Evolutionary conservation across 1,139 yeast species (phyloP).

Genomic region (Kodamaea ohmeri): DNA sequence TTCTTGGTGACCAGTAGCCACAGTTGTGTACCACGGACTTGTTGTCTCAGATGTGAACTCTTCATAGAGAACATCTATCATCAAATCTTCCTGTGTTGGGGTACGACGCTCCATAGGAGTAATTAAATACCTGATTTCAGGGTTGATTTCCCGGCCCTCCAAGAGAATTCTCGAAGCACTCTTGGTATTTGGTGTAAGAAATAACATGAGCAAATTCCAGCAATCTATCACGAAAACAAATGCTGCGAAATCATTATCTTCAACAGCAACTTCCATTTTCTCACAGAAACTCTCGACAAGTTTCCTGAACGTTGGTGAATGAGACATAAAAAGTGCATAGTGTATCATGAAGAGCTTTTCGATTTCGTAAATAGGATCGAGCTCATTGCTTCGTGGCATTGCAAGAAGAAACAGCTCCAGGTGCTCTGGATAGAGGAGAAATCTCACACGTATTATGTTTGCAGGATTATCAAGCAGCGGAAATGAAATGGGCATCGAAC

Average conservation of each 20-base stretch:
- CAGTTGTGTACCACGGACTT: conserved; percentile 15
- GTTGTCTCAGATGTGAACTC: conserved; percentile 23
- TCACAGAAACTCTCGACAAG: conserved; percentile 37
- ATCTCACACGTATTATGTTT: conserved; percentile 36
- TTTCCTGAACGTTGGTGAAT: conserved; percentile 34
- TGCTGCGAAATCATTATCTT: conserved; percentile 31
- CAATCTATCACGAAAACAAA: conserved; percentile 40
- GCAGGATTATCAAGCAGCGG: conserved; percentile 27
- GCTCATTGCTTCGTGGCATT: conserved; percentile 51
- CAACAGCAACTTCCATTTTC: conserved; percentile 30
- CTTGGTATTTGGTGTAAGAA: conserved; percentile 31
- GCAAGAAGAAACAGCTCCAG: conserved; percentile 41
- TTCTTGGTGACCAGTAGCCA: conserved; percentile 1
- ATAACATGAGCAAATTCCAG: conserved; percentile 42
- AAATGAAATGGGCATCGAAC: conserved; percentile 35
- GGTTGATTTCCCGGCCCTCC: conserved; percentile 30
- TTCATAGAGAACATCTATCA: conserved; percentile 24
- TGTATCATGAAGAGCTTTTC: conserved; percentile 50
- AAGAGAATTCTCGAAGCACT: conserved; percentile 8
- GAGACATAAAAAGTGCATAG: conserved; percentile 41
- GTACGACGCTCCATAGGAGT: conserved; percentile 16
- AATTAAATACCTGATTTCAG: conserved; percentile 28
- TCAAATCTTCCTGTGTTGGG: conserved; percentile 23
- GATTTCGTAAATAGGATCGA: conserved; percentile 72
- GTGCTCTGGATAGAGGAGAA: conserved; percentile 42